Conservation (phyloP, 139 green algal species). For the Chlorella vulgaris region DNA sequence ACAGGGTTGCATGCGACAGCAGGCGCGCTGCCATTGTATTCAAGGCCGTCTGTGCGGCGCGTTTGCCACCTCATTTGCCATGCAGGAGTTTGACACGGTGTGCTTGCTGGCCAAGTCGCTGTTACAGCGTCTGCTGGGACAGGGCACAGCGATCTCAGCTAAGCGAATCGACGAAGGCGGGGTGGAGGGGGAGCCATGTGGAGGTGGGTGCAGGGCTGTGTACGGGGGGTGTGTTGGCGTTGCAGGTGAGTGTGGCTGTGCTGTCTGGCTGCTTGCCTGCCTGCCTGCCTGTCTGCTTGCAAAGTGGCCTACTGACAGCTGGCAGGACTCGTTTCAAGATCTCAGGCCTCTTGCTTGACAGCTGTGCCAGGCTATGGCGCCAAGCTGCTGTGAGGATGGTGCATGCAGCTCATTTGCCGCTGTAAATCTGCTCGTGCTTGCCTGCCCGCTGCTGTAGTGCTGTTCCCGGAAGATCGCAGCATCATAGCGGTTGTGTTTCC, state of each 20-base stretch:
- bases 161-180: conserved; percentile 51
- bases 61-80: too few relatives aligned
- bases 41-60: not conserved
- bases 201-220: conserved; percentile 3
- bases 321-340: too few relatives aligned
- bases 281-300: too few relatives aligned
- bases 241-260: not conserved
- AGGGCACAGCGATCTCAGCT: not conserved
- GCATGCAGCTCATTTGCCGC: not conserved
- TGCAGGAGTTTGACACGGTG: conserved; percentile 44
- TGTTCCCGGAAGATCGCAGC: conserved; percentile 29
- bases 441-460: not conserved
- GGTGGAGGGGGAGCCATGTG: conserved; percentile 45
- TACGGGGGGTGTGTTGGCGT: too few relatives aligned
- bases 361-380: not conserved
- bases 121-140: conserved; percentile 32
- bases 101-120: conserved; percentile 25
- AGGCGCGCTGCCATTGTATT: too few relatives aligned
- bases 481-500: conserved; percentile 47
- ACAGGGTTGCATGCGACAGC: not conserved
- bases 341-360: too few relatives aligned
- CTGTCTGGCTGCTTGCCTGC: not conserved
- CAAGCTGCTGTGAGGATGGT: not conserved
- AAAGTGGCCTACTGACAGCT: too few relatives aligned
- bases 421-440: not conserved